These are phyloP conservation scores for Hydnum rufescens DNA, from an alignment of 768 basidiomycete genomes.

Conservation along the genomic window DNA sequence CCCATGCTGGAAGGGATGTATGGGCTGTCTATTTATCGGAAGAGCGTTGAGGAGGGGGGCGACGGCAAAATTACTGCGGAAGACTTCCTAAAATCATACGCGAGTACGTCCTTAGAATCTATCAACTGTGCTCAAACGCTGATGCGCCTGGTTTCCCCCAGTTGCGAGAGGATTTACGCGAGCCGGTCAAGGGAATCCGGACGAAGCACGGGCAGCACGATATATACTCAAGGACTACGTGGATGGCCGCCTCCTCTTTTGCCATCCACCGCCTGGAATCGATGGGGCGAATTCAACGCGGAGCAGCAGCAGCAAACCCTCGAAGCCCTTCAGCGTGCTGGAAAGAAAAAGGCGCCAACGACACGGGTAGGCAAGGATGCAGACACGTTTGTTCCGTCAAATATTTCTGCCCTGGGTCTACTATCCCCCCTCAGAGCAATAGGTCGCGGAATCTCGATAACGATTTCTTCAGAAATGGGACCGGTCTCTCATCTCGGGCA, in stretches of 20 bases:
- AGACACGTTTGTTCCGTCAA: conserved; percentile 46
- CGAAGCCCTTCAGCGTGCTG: conserved; percentile 28
- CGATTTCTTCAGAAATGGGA: conserved; percentile 54
- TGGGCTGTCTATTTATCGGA: conserved; percentile 54
- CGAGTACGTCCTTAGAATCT: conserved; percentile 40
- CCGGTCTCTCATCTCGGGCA: conserved; percentile 34
- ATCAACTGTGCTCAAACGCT: not conserved
- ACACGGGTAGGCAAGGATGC: conserved; percentile 73
- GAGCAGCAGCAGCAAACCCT: conserved; percentile 43
- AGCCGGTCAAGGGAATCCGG: conserved; percentile 90
- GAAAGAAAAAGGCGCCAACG: conserved; percentile 77
- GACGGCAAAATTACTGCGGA: conserved; percentile 48
- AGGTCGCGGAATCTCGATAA: conserved; percentile 58
- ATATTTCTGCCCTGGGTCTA: conserved; percentile 6
- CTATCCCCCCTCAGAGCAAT: conserved; percentile 16
- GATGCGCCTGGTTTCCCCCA: conserved; percentile 19
- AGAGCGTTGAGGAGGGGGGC: conserved; percentile 61
- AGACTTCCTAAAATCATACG: conserved; percentile 72
- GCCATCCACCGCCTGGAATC: conserved; percentile 60
- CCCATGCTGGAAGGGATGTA: conserved; percentile 79
- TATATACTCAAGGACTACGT: conserved; percentile 94
- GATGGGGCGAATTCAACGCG: conserved; percentile 54
- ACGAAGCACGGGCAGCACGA: conserved; percentile 85
- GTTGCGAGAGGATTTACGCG: conserved; percentile 87
- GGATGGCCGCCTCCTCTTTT: conserved; percentile 78